Base-by-base conservation (phyloP, 192 early-diverging fungal genomes). In the Obelidium mucronatum region DNA sequence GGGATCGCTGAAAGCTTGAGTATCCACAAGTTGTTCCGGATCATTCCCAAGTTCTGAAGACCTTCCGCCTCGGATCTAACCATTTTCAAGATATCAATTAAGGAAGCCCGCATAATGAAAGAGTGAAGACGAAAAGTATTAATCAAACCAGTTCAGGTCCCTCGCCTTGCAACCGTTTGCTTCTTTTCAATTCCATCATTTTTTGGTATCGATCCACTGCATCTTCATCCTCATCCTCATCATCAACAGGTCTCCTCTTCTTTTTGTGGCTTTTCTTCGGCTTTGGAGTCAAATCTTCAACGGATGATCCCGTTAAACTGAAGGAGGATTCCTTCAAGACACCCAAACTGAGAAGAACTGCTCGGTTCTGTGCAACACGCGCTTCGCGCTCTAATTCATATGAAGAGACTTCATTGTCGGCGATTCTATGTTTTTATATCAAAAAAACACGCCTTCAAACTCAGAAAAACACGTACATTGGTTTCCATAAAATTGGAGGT, bases 321-420 rank as follows among this genome's bases (percentile, higher is more conserved):
- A 24, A 69, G 19, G 53, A 15, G 69, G 24, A 40, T 22, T 72
- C 69, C 39, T 58, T 72, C 36, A 70, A 17, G n/a, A 77, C 24
- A 24, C 63, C 66, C 4, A 77, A 59, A 1, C 33, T 62, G 24
- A 61, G 35, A 1, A 77, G 48, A 5, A 70, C 35, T 1, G 67
- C 66, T 15, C 65, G 31, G 42, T 77, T 77, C 61, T 77, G 67
- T 19, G 54, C 54, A 1, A 77, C 24, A 11, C 76, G 76, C 4
- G 34, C 54, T 62, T 77, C 76, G 8, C 76, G 66, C 39, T 77
- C 76, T n/a, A 69, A 35, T 62, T 77, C 76, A 39, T 77, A 77
- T 1, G 76, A 55, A 58, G 61, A 66, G 22, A 77, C 67, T 39
- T 44, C 37, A 36, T 6, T 31, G 35, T 72, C 69, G 13, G 37